Evolutionary conservation across 108 stramenopile species (phyloP).

Genomic region (Cylindrotheca fusiformis): DNA sequence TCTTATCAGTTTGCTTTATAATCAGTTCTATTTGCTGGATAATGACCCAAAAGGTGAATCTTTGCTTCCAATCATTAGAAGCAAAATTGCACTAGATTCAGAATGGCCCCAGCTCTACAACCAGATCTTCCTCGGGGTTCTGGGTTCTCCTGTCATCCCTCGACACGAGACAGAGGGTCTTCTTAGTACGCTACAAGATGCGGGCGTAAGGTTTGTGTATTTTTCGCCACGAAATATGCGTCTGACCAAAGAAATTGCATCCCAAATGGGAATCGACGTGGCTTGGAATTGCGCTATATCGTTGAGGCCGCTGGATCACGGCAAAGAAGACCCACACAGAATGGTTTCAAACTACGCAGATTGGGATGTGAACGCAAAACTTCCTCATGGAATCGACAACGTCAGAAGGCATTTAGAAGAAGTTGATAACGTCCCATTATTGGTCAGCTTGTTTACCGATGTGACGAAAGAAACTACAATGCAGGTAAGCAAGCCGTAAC

Average conservation of each 20-base stretch:
- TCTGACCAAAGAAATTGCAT: conserved; percentile 84
- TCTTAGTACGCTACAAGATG: conserved; percentile 73
- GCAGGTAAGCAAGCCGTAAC: conserved; percentile 25
- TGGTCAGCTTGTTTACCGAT: conserved; percentile 96
- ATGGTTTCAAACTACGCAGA: conserved; percentile 94
- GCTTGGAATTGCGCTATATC: conserved; percentile 97
- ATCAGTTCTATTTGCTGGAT: conserved; percentile 56
- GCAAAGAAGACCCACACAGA: conserved; percentile 80
- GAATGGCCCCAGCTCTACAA: conserved; percentile 74
- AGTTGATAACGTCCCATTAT: conserved; percentile 95
- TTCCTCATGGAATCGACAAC: conserved; percentile 93
- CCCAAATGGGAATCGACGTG: conserved; percentile 94
- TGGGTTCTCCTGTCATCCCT: conserved; percentile 87
- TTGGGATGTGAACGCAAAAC: conserved; percentile 95
- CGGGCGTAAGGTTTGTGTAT: conserved; percentile 96
- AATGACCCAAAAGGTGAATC: conserved; percentile 35
- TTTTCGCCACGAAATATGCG: conserved; percentile 98
- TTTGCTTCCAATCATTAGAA: conserved; percentile 22
- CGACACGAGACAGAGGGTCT: conserved; percentile 87
- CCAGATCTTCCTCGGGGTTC: conserved; percentile 95
- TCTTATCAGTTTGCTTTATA: not conserved
- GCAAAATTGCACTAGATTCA: conserved; percentile 23
- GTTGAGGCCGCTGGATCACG: conserved; percentile 72
- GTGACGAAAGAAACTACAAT: conserved; percentile 85
- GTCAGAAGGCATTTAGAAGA: conserved; percentile 79